Evolutionary conservation across 768 basidiomycete species (phyloP).

Genomic region (Pholiota microspora): DNA sequence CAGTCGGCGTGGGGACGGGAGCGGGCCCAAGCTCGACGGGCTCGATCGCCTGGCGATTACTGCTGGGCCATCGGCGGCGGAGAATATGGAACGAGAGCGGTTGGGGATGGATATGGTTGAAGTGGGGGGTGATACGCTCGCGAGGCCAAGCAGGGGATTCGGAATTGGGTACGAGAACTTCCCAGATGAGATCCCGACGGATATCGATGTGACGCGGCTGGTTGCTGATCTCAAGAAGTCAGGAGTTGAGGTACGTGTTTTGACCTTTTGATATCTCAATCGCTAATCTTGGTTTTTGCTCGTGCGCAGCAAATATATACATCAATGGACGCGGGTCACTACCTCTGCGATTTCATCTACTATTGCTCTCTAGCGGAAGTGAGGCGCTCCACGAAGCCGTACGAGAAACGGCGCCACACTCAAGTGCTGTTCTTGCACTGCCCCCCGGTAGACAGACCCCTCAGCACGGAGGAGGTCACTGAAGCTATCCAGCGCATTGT

Average conservation of each 20-base stretch:
- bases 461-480: constrained; percentile 64
- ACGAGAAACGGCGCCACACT: constrained; percentile 39
- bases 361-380: constrained; percentile 75
- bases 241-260: constrained; percentile 43
- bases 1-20: constrained; percentile 32
- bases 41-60: constrained; percentile 1
- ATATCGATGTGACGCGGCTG: constrained; percentile 56
- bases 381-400: constrained; percentile 43
- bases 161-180: constrained; percentile 51
- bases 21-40: constrained; percentile 2
- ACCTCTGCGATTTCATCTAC: constrained; percentile 74
- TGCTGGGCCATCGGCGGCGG: constrained; percentile 22
- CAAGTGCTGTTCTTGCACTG: constrained; percentile 72
- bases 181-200: constrained; percentile 56
- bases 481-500: constrained; percentile 61
- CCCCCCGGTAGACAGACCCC: constrained; percentile 63
- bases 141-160: constrained; percentile 40
- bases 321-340: constrained; percentile 76
- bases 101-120: constrained; percentile 39
- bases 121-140: constrained; percentile 31
- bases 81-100: constrained; percentile 35
- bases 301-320: constrained; percentile 59
- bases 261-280: not conserved
- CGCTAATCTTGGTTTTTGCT: not conserved
- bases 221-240: constrained; percentile 52